Evolutionary conservation across 768 basidiomycete species (phyloP), one percentile per base, ranked within the genome.

Genomic region (Panaeolus cyanescens): DNA sequence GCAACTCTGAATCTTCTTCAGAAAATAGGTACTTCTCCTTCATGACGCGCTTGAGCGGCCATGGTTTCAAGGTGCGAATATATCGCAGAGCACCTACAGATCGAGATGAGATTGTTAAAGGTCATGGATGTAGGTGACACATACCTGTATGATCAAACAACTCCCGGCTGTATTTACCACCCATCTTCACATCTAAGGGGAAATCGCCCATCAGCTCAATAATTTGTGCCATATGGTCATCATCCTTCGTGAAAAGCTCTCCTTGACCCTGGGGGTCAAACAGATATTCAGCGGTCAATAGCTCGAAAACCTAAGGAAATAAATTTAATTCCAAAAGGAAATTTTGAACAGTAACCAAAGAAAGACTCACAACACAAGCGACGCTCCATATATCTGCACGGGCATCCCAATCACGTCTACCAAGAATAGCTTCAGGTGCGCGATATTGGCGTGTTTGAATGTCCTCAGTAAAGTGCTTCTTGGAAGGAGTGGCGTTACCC

Each of bases 371-470:
- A 69, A 97, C 82, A 75, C 94, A 96, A 20, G 92, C 95, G 25
- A 93, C 87, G 67, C 90, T 92, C 95, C 95, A 97, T 20, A 96
- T 85, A 75, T 97, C 95, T 42, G 86, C 93, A 58, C 89, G 85
- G 34, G 85, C 80, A 65, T 89, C 92, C 95, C 95, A 97, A 66
- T 93, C 91, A 33, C 84, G 85, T 58, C 88, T 86, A 17, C 95
- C 95, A 17, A 96, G 78, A 66, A 97, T 95, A 58, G 93, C 95
- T 74, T 97, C 95, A n/a, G 95, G 95, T 28, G 92, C 85, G 63
- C 95, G 90, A 72, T 97, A 97, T 71, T 96, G 95, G 40, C 95
- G 85, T n/a, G 95, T 97, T 77, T 96, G 95, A 65, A 96, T 96
- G 71, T 95, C 95, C 69, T 96, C 95, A 8, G 95, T 96, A 72